Conservation (phyloP, 495 filamentous ascomycete genomes). For the Trichocladium antarcticum region DNA sequence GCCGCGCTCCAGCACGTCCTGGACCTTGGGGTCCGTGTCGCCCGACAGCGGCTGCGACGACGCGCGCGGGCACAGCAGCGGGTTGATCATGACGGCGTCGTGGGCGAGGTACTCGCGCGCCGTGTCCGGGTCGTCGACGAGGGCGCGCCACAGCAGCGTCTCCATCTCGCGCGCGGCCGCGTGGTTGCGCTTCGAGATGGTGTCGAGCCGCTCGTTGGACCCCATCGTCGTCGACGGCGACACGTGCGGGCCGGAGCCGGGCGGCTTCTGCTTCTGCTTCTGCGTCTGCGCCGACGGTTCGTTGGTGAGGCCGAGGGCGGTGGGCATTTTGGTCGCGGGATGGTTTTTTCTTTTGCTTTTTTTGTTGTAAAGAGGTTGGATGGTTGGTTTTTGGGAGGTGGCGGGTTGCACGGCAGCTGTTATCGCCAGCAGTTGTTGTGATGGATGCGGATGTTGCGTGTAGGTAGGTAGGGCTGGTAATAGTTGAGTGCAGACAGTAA, state of each 20-base stretch:
- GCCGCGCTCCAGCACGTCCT: constrained; percentile 15
- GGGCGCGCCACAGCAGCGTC: constrained; percentile 27
- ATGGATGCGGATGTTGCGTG: too few species aligned
- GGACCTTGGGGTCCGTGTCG: constrained; percentile 17
- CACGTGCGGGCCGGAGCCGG: constrained; percentile 5
- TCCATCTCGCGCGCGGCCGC: constrained; percentile 26
- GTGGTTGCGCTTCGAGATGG: constrained; percentile 32
- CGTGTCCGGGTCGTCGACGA: constrained; percentile 25
- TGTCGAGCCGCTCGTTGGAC: constrained; percentile 23
- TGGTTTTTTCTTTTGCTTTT: not conserved
- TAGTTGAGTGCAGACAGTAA: too few species aligned
- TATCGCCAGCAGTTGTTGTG: too few species aligned
- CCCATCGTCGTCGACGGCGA: constrained; percentile 15
- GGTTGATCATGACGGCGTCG: constrained; percentile 32
- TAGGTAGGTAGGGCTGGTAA: too few species aligned
- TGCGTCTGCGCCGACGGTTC: constrained; percentile 4
- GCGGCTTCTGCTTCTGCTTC: not conserved
- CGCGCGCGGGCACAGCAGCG: constrained; percentile 13
- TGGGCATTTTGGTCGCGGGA: constrained; percentile 13
- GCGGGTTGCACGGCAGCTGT: too few species aligned
- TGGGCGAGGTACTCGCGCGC: constrained; percentile 27
- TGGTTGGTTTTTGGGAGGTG: constrained; percentile 2
- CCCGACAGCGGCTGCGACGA: constrained; percentile 15
- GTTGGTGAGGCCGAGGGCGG: constrained; percentile 22
- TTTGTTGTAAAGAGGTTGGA: not conserved